A percentile compares a stretch with the other conserved stretches of the same genome.
Evolutionary conservation across 140 eudicot species (phyloP).

Genomic region (Ambrosia hybrid): DNA sequence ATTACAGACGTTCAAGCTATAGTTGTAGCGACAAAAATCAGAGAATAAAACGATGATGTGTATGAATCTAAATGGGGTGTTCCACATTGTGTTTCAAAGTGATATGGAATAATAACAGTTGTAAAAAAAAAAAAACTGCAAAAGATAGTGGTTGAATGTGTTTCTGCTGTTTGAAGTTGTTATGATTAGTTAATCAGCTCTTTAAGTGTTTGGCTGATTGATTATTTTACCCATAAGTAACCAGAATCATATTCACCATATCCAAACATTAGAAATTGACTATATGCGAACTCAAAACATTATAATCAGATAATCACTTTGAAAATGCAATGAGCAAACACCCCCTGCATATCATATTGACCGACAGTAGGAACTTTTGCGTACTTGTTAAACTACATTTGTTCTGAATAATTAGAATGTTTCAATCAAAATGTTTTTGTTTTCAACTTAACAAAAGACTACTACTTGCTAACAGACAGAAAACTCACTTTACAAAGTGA

Average conservation of each 20-base stretch:
- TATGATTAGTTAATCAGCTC: too few species aligned
- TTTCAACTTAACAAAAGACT: neutral
- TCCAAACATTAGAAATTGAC: too few species aligned
- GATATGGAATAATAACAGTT: too few species aligned
- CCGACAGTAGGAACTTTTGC: neutral
- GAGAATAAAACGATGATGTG: too few species aligned
- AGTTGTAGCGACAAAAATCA: too few species aligned
- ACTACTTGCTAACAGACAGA: slow-evolving; percentile 67
- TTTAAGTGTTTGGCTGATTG: too few species aligned
- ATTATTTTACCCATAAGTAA: too few species aligned
- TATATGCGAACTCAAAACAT: neutral
- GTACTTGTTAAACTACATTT: slow-evolving; percentile 7
- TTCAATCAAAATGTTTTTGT: neutral
- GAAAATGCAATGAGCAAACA: neutral
- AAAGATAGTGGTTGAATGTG: neutral
- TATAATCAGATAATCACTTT: neutral
- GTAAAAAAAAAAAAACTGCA: neutral
- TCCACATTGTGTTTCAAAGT: too few species aligned
- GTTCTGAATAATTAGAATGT: neutral
- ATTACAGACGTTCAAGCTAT: too few species aligned
- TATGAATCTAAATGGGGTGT: too few species aligned
- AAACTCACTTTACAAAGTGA: slow-evolving; percentile 94
- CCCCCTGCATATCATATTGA: neutral
- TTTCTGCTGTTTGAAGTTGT: neutral
- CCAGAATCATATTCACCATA: too few species aligned